These are phyloP conservation scores for Firmiana major DNA, from an alignment of 345 rosid species.

Conservation along the genomic window DNA sequence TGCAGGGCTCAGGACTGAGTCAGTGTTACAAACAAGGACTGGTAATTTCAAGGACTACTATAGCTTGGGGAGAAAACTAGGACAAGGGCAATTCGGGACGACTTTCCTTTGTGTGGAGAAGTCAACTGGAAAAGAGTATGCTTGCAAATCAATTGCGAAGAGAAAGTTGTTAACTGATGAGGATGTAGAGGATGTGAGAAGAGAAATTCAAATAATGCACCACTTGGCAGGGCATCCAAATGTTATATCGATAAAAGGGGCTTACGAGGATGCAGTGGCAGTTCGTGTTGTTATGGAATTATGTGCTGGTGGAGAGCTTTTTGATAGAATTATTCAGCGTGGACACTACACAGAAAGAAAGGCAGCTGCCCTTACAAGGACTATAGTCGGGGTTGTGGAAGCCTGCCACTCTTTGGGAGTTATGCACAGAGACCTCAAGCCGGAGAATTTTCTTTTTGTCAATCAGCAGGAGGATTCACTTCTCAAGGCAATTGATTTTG, in stretches of 20 bases:
- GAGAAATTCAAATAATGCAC: slow-evolving; percentile 92
- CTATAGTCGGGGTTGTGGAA: slow-evolving; percentile 80
- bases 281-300: slow-evolving; percentile 88
- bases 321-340: slow-evolving; percentile 79
- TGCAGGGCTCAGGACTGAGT: slow-evolving; percentile 67
- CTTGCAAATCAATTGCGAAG: slow-evolving; percentile 91
- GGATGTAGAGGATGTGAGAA: slow-evolving; percentile 84
- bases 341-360: slow-evolving; percentile 86
- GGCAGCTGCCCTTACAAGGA: slow-evolving; percentile 81
- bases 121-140: slow-evolving; percentile 58
- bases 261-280: slow-evolving; percentile 82
- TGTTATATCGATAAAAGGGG: slow-evolving; percentile 72
- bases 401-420: slow-evolving; percentile 90
- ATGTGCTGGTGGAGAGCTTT: slow-evolving; percentile 86
- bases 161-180: slow-evolving; percentile 72
- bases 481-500: slow-evolving; percentile 84
- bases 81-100: slow-evolving; percentile 91
- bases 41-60: slow-evolving; percentile 70
- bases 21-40: slow-evolving; percentile 66
- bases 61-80: slow-evolving; percentile 73
- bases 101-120: slow-evolving; percentile 71
- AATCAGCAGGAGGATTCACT: slow-evolving; percentile 61
- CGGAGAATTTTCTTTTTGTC: slow-evolving; percentile 83
- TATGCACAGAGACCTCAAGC: slow-evolving; percentile 91
- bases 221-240: slow-evolving; percentile 86